A percentile compares a stretch with the other conserved stretches of the same genome.
Evolutionary conservation across 352 stramenopile genomes (phyloP).

Genomic region (Vaucheria bursata): DNA sequence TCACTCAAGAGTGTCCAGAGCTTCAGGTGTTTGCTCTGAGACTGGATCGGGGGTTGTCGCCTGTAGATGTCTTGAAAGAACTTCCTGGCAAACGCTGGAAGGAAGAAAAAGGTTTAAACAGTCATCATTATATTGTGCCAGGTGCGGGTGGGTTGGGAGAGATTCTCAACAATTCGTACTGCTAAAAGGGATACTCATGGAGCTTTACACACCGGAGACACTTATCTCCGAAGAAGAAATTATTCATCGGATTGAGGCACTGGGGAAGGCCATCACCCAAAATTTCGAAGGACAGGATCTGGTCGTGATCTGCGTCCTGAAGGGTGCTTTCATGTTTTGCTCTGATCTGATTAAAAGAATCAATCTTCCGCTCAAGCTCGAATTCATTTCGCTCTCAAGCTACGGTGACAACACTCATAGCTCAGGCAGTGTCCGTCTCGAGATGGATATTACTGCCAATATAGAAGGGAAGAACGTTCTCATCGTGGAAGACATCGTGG

Average conservation of each 20-base stretch:
- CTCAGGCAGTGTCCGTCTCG: neutral
- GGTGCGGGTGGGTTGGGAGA: no score
- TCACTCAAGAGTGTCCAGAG: no score
- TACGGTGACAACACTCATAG: slow-evolving; percentile 3
- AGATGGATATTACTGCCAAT: neutral
- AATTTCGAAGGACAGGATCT: neutral
- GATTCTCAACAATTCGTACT: no score
- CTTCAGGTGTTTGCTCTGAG: no score
- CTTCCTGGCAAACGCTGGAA: no score
- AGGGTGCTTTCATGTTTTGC: neutral
- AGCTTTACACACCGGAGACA: no score
- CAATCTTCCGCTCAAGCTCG: neutral
- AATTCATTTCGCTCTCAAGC: slow-evolving; percentile 4
- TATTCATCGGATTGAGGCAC: neutral
- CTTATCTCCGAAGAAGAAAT: neutral
- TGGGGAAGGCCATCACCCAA: neutral
- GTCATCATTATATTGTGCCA: no score
- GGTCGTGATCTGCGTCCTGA: neutral
- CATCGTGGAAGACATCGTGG: slow-evolving; percentile 10
- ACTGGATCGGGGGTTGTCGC: no score
- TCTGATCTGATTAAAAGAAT: neutral
- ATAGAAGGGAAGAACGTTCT: neutral
- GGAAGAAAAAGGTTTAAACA: no score
- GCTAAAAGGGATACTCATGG: no score
- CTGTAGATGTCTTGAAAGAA: no score